Percentiles rank a stretch among this genome's conserved stretches.
phyloP scores from a whole-genome alignment of 208 protist genomes.

The Blastocrithidia nonstop region DNA sequence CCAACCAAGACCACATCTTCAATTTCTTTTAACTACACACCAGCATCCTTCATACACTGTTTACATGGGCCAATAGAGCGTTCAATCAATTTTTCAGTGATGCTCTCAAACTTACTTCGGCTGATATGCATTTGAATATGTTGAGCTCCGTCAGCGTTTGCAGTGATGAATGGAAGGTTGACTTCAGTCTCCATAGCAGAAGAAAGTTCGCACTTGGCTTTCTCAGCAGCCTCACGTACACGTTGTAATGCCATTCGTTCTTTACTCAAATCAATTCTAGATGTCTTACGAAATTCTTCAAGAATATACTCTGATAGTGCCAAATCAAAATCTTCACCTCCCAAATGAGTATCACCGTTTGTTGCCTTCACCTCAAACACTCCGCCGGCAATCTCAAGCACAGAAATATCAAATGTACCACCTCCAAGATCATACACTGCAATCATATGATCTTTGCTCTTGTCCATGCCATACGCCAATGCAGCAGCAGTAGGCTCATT shows the following conservation, averaged over 20 bases:
- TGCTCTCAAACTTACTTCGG: slow-evolving; percentile 84
- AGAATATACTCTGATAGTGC: slow-evolving; percentile 79
- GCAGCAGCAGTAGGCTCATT: slow-evolving; percentile 98
- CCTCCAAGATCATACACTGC: slow-evolving; percentile 70
- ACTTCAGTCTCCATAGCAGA: slow-evolving; percentile 81
- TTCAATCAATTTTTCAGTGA: slow-evolving; percentile 73
- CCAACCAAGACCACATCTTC: slow-evolving; percentile 95
- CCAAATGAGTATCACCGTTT: slow-evolving; percentile 98
- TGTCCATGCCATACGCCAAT: slow-evolving; percentile 11
- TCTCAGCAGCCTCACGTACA: slow-evolving; percentile 94
- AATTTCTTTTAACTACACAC: slow-evolving; percentile 77
- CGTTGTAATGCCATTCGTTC: slow-evolving; percentile 92
- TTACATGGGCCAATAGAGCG: slow-evolving; percentile 22
- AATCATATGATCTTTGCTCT: slow-evolving; percentile 18
- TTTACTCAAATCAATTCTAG: slow-evolving; percentile 86
- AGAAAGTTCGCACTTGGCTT: slow-evolving; percentile 96
- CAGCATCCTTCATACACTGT: slow-evolving; percentile 86
- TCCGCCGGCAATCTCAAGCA: slow-evolving; percentile 85
- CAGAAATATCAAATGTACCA: slow-evolving; percentile 97
- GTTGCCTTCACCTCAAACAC: slow-evolving; percentile 96
- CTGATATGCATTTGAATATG: slow-evolving; percentile 78
- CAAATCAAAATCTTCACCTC: slow-evolving; percentile 98
- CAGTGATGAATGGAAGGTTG: slow-evolving; percentile 94
- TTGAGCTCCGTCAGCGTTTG: slow-evolving; percentile 72
- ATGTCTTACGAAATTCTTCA: slow-evolving; percentile 87